phyloP scores from a whole-genome alignment of 2,329 filamentous ascomycete genomes.

The Trichophyton verrucosum region DNA sequence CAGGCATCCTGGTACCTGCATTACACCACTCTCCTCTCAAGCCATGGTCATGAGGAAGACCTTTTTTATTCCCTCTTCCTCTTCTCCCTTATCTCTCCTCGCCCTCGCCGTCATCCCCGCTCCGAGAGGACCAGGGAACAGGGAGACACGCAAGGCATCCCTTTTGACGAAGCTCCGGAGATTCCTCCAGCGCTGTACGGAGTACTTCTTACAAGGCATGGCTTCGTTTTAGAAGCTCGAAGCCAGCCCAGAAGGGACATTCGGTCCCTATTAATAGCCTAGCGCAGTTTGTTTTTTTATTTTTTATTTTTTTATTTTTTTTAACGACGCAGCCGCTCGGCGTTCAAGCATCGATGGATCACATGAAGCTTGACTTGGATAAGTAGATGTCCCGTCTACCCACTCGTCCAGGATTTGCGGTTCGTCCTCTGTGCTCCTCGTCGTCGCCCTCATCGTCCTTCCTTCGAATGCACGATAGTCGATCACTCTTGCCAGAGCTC shows the following conservation, averaged over 20 bases:
- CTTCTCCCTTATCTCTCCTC: background rate
- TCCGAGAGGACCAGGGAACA: background rate
- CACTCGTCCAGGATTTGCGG: background rate
- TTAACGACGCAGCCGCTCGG: constrained; percentile 3
- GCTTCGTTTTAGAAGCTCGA: background rate
- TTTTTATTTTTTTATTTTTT: too few relatives aligned
- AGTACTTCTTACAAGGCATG: background rate
- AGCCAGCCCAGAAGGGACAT: background rate
- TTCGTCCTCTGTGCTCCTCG: too few relatives aligned
- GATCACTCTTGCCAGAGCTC: background rate
- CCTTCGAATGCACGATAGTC: background rate
- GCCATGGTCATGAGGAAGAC: background rate
- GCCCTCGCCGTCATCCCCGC: background rate
- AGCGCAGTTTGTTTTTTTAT: background rate
- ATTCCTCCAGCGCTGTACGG: background rate
- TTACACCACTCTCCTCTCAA: background rate
- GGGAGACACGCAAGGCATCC: background rate
- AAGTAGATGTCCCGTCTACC: background rate
- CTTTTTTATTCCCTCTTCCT: background rate
- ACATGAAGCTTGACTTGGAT: background rate
- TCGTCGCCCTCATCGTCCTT: background rate
- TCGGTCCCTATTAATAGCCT: background rate
- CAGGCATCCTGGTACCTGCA: constrained; percentile 4
- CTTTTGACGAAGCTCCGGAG: background rate
- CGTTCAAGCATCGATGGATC: background rate